Base-by-base conservation (phyloP, 2,329 filamentous ascomycete species). In the Fusarium drepaniforme region DNA sequence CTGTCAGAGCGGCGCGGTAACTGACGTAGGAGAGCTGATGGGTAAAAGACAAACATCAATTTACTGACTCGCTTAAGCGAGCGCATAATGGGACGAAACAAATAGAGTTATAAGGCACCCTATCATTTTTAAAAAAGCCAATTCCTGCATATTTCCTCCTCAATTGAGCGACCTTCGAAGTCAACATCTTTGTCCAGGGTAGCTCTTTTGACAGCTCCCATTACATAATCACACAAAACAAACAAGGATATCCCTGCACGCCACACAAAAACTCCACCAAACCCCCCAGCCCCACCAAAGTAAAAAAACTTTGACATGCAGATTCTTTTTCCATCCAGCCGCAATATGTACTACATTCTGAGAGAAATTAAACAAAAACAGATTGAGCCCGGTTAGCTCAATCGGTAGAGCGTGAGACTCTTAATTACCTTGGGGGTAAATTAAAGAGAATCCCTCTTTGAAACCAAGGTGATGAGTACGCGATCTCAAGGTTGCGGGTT, bases 401-500 rank as follows among this genome's bases (percentile, higher is more conserved):
- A 77, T 77, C 75, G 75, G 73, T 90, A 91, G 89, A 91, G 89
- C 89, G 89, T 90, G 86, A 90, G 89, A 90, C 90, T 91, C 89
- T 88, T 87, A 46, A 46, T 25, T 25, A 16, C 42, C 42, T 16
- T 25, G 42, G 42, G 33, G 42, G 33, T 16, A 25, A 46, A 16
- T 9, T 8, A 46, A 25, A 46, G 42, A 46, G 42, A 16, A 15
- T 46, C 42, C 42, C 42, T 46, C 42, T 46, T 25, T 4, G 15
- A 23, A 11, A 28, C 28, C 42, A 21, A 46, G 42, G 42, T 46
- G 42, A 46, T 71, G 72, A 70, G 62, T 70, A 23, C 49, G 64
- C 79, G 59, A 88, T 87, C 87, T 88, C 85, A 87, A 88, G 86
- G 86, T 85, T 88, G 86, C 85, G 86, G 86, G 88, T 89, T 88